Percentiles rank a stretch among this genome's conserved stretches.
Evolutionary conservation across 352 stramenopile genomes (phyloP).

Genomic region (Phytophthora sp.): DNA sequence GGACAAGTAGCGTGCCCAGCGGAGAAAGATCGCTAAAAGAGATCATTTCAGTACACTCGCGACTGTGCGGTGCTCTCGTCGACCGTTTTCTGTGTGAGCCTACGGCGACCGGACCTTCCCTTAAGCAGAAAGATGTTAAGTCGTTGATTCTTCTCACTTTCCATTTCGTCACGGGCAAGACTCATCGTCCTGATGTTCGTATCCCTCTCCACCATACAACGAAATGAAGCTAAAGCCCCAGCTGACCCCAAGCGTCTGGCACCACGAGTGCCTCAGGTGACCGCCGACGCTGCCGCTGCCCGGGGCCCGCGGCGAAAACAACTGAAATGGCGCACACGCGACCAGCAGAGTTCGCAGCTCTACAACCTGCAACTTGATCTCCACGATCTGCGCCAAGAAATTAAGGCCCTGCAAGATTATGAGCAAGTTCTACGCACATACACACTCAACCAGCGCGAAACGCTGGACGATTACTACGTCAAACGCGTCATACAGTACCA

Average conservation of each 20-base stretch:
- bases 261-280: constrained; percentile 23
- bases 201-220: constrained; percentile 11
- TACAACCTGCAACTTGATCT: constrained; percentile 72
- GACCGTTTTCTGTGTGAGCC: too few species aligned
- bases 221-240: too few species aligned
- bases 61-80: neutral
- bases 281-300: constrained; percentile 24
- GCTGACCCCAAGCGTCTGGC: constrained; percentile 22
- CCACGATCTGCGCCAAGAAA: constrained; percentile 50
- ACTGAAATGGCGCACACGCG: constrained; percentile 65
- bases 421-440: constrained; percentile 41
- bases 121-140: constrained; percentile 15
- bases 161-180: constrained; percentile 21
- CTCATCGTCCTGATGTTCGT: constrained; percentile 17
- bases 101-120: too few species aligned
- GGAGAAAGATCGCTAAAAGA: too few species aligned
- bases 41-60: neutral
- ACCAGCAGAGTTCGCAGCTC: constrained; percentile 60
- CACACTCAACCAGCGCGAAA: constrained; percentile 50
- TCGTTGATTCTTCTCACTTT: constrained; percentile 23
- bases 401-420: constrained; percentile 46
- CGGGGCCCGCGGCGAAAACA: constrained; percentile 34
- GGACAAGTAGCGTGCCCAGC: too few species aligned
- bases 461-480: constrained; percentile 51
- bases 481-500: constrained; percentile 62